Percentiles rank a stretch among this genome's conserved stretches.
phyloP scores from a whole-genome alignment of 2,329 filamentous ascomycete species.

The Colletotrichum sp. region DNA sequence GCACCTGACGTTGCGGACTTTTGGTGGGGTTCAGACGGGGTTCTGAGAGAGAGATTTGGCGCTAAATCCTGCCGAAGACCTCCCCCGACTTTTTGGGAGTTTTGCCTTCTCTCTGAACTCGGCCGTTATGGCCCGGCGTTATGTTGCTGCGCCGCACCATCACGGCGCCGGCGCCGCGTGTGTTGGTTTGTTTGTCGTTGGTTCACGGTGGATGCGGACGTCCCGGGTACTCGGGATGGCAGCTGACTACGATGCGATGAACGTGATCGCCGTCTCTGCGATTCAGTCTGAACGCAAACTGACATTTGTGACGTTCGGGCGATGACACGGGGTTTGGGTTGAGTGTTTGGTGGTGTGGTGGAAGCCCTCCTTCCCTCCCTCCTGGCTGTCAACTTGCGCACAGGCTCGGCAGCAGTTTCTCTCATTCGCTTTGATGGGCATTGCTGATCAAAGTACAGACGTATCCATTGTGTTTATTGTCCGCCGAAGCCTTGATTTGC shows the following conservation, averaged over 20 bases:
- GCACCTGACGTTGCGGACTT: not conserved
- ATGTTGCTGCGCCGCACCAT: not conserved
- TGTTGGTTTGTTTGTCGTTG: not conserved
- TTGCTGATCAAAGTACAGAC: not conserved
- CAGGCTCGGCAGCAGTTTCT: not conserved
- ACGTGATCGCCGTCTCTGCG: not conserved
- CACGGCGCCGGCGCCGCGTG: not conserved
- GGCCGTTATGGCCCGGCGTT: not conserved
- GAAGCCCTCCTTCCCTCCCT: not conserved
- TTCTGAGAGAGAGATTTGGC: not conserved
- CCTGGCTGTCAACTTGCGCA: not conserved
- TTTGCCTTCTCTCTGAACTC: not conserved
- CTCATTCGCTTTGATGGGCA: not conserved
- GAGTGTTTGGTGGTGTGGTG: not conserved
- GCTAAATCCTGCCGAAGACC: conserved; percentile 4
- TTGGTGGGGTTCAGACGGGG: not conserved
- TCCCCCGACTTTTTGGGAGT: not conserved
- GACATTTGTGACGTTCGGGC: not conserved
- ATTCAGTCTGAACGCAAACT: not conserved
- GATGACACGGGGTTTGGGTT: not conserved
- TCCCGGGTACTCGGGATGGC: not conserved
- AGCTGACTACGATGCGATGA: not conserved
- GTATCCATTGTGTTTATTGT: fast-evolving
- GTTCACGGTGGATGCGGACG: not conserved
- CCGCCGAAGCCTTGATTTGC: not conserved